Evolutionary conservation across 805 yeast species (phyloP).

Genomic region (Candida yuanshanica): DNA sequence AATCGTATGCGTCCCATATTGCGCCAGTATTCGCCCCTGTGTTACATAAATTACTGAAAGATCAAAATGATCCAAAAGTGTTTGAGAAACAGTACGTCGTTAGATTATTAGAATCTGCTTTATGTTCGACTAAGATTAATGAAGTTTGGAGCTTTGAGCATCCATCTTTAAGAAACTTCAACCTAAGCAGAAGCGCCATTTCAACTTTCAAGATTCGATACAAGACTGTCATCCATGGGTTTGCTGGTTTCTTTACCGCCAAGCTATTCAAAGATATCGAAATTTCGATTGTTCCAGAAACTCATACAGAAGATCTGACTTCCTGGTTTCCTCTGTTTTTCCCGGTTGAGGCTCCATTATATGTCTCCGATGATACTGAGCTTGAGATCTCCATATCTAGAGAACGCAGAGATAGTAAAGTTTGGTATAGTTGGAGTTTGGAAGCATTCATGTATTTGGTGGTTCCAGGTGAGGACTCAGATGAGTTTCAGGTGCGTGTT

Average conservation of each 20-base stretch:
- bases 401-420: conserved; percentile 31
- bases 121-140: conserved; percentile 41
- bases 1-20: conserved; percentile 49
- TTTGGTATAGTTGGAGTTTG: conserved; percentile 67
- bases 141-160: conserved; percentile 60
- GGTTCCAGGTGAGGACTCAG: conserved; percentile 19
- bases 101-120: conserved; percentile 34
- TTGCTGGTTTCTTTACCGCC: conserved; percentile 72
- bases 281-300: conserved; percentile 46
- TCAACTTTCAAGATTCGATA: conserved; percentile 40
- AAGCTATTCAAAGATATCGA: conserved; percentile 52
- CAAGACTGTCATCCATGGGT: conserved; percentile 60
- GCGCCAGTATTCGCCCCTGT: conserved; percentile 65
- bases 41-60: conserved; percentile 33
- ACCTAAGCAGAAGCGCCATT: conserved; percentile 29
- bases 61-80: conserved; percentile 27
- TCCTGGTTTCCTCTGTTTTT: conserved; percentile 71
- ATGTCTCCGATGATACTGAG: conserved; percentile 48
- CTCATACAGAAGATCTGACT: conserved; percentile 37
- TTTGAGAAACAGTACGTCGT: conserved; percentile 44
- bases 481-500: conserved; percentile 27
- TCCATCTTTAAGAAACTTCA: conserved; percentile 51
- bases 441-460: conserved; percentile 44
- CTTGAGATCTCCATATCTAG: conserved; percentile 48
- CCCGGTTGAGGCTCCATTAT: conserved; percentile 51